Evolutionary conservation across 2,329 filamentous ascomycete species (phyloP).

Genomic region (Colletotrichum agaves): DNA sequence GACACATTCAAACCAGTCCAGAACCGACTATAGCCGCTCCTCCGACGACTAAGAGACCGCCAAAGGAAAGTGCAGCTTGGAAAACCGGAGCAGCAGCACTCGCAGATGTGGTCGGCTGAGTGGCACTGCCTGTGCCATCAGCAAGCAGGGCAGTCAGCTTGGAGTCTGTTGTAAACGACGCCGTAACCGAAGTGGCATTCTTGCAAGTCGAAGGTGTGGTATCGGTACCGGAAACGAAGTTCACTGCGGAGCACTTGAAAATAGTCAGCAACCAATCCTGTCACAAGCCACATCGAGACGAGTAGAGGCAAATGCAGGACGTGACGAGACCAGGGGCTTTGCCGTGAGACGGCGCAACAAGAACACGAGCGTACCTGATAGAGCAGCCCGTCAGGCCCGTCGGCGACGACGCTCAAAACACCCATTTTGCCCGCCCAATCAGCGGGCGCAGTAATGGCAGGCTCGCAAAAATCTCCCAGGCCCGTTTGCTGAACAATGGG

Average conservation of each 20-base stretch:
- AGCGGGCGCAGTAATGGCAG: conserved; percentile 57
- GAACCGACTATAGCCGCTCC: background rate
- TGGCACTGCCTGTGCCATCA: background rate
- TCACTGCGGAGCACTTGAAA: conserved; percentile 50
- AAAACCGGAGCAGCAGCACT: background rate
- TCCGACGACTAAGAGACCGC: background rate
- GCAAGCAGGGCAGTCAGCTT: conserved; percentile 1
- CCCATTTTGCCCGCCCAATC: conserved; percentile 66
- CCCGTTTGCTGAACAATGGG: conserved; percentile 65
- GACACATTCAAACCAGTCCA: too few species aligned
- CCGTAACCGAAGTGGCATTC: conserved; percentile 45
- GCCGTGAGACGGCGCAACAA: too few species aligned
- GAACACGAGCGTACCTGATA: conserved; percentile 59
- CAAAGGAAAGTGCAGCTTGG: background rate
- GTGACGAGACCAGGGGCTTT: too few species aligned
- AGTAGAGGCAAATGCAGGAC: background rate
- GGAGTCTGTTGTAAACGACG: background rate
- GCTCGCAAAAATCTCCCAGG: conserved; percentile 64
- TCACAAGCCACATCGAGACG: background rate
- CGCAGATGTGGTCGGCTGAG: background rate
- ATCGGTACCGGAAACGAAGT: conserved; percentile 58
- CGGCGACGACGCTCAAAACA: conserved; percentile 61
- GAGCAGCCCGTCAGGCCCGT: conserved; percentile 64
- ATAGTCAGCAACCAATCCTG: background rate
- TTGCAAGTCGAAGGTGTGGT: conserved; percentile 47